Evolutionary conservation across 148 eudicot genomes (phyloP).

Genomic region (Camellia japonica): DNA sequence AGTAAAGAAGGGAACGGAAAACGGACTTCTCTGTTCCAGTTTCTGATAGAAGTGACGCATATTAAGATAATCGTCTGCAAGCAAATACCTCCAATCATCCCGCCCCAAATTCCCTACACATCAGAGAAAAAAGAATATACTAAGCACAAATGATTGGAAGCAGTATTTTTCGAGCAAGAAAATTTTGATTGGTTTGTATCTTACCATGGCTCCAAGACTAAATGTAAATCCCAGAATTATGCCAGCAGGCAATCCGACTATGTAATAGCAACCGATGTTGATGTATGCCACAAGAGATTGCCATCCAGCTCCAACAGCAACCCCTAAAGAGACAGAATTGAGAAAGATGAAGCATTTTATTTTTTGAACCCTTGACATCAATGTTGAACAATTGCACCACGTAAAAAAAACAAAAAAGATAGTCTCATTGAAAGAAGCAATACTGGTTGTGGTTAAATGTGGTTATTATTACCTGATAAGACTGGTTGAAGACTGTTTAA

Average conservation of each 20-base stretch:
- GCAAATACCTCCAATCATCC: constrained; percentile 71
- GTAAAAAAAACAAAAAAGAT: no score
- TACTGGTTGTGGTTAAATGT: no score
- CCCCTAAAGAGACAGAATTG: constrained; percentile 39
- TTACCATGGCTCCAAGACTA: constrained; percentile 56
- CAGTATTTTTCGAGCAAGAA: neutral
- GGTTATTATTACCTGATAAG: constrained; percentile 43
- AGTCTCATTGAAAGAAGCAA: no score
- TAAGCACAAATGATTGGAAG: neutral
- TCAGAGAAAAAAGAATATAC: neutral
- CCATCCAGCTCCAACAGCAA: constrained; percentile 95
- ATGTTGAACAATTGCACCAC: no score
- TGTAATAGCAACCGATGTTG: constrained; percentile 73
- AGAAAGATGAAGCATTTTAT: no score
- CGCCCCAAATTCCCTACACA: constrained; percentile 86
- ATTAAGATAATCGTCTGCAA: constrained; percentile 68
- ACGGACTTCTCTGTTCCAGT: constrained; percentile 77
- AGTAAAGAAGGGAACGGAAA: neutral
- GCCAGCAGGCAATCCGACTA: constrained; percentile 77
- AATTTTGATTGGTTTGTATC: neutral
- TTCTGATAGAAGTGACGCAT: constrained; percentile 42
- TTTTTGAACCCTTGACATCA: no score
- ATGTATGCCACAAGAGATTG: constrained; percentile 72
- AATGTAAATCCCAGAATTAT: constrained; percentile 66
- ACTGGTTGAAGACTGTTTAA: constrained; percentile 73